Evolutionary conservation across 2,329 filamentous ascomycete genomes (phyloP).

Genomic region (Xylariaceae sp.): DNA sequence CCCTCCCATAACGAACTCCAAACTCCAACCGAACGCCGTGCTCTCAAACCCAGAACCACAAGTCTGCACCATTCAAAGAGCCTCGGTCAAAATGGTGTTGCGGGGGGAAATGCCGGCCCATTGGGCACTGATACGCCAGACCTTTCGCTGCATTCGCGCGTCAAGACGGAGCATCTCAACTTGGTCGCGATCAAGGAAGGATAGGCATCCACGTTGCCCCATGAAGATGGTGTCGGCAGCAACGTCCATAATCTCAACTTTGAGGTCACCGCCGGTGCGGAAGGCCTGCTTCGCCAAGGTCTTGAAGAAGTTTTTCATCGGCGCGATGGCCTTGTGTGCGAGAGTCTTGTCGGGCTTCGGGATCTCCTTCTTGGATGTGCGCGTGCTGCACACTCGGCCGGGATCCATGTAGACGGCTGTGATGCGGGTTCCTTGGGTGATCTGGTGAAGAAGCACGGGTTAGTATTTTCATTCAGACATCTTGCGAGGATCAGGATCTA

Average conservation of each 20-base stretch:
- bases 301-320: neutral
- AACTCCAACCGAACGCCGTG: no score
- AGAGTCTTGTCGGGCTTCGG: neutral
- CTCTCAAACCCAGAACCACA: no score
- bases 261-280: neutral
- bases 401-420: conserved; percentile 18
- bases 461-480: neutral
- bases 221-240: neutral
- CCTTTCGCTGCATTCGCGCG: conserved; percentile 27
- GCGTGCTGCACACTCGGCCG: conserved; percentile 16
- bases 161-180: conserved; percentile 32
- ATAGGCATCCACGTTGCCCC: conserved; percentile 32
- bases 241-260: conserved; percentile 1
- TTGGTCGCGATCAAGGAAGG: conserved; percentile 27
- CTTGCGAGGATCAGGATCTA: neutral
- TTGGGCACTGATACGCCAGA: conserved; percentile 34
- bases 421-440: conserved; percentile 8
- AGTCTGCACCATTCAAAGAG: no score
- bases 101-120: conserved; percentile 27
- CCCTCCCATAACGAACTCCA: no score
- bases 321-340: neutral
- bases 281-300: neutral
- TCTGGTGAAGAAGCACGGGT: neutral
- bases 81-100: conserved; percentile 9
- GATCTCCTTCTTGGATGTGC: conserved; percentile 11